phyloP scores from a whole-genome alignment of 1,284 basidiomycete genomes.

The Tilletia indica region DNA sequence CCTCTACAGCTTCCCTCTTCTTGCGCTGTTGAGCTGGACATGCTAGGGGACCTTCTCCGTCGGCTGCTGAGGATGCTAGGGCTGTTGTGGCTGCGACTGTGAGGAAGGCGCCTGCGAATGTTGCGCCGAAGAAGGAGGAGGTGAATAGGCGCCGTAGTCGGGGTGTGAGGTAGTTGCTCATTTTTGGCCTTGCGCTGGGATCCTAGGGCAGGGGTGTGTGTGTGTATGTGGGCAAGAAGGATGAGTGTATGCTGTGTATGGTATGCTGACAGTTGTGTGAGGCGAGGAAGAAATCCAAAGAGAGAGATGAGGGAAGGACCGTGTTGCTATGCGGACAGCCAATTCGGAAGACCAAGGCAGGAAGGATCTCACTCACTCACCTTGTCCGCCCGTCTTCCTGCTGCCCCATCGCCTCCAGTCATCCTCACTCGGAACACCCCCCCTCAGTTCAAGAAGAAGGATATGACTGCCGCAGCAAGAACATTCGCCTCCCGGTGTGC shows the following conservation, averaged over 20 bases:
- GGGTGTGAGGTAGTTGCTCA: slow-evolving; percentile 6
- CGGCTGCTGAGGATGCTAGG: neutral
- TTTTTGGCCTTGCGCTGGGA: no score
- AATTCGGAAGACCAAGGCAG: neutral
- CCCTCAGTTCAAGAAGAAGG: neutral
- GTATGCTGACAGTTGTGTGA: neutral
- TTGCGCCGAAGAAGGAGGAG: slow-evolving; percentile 15
- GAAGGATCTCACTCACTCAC: neutral
- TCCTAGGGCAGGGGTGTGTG: no score
- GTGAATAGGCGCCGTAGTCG: slow-evolving; percentile 11
- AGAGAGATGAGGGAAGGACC: neutral
- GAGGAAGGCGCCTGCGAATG: slow-evolving; percentile 12
- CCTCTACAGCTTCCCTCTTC: neutral
- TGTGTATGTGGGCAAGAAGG: no score
- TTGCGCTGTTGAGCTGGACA: slow-evolving; percentile 6
- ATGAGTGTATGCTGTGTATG: no score
- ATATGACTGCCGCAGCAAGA: neutral
- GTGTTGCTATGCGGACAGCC: slow-evolving; percentile 7
- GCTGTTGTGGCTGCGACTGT: slow-evolving; percentile 12
- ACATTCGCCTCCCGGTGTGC: neutral
- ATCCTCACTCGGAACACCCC: neutral
- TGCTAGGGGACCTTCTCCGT: neutral
- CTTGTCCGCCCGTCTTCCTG: neutral
- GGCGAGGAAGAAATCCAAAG: neutral
- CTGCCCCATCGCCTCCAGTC: neutral